Evolutionary conservation across 2,329 filamentous ascomycete species (phyloP), one percentile per base, ranked within the genome.

Genomic region (Trematosphaeria pertusa): DNA sequence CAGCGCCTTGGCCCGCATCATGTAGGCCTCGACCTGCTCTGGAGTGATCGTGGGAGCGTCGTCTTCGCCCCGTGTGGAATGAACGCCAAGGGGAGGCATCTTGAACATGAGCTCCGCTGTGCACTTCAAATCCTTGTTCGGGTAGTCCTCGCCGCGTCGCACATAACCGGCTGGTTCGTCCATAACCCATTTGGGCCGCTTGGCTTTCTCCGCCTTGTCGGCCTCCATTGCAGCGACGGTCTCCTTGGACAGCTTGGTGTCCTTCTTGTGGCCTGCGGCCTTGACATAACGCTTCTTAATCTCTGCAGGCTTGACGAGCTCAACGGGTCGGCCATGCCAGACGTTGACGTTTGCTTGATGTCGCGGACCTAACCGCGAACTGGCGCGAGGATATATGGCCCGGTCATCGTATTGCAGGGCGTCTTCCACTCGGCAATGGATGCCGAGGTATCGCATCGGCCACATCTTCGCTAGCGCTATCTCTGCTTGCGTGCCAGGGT

Each of bases 401-500:
- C 94, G 87, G 71, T 99, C 94, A 65, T 99, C 94, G 67, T 96
- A 96, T 70, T 99, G 94, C 21, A 99, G 78, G 0, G 91, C 94
- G 75, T 99, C 94, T 71, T 97, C 92, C 1, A 94, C 88, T 58
- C 91, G 89, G 73, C 92, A 97, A 73, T 99, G 94, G 58, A 96
- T 91, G 28, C 94, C 94, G 5, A 99, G 77, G 71, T 99, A 99
- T 50, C 94, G 85, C 77, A 94, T 97, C 2, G 91, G 92, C 94
- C 94, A 99, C 64, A 97, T 83, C 63, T 91, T 94, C 22, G 93
- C 91, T 59, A 97, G 88, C 48, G 94, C 90, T 47, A 93, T 88
- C 69, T 97, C 93, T 65, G 96, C 91, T 46, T 88, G 84, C 0
- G 92, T 97, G 8, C 80, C 83, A 22, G 81, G 79, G 48, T 81